A percentile compares a stretch with the other conserved stretches of the same genome.
Evolutionary conservation across 805 yeast genomes (phyloP).

Genomic region (Nakazawaea laoshanensis): DNA sequence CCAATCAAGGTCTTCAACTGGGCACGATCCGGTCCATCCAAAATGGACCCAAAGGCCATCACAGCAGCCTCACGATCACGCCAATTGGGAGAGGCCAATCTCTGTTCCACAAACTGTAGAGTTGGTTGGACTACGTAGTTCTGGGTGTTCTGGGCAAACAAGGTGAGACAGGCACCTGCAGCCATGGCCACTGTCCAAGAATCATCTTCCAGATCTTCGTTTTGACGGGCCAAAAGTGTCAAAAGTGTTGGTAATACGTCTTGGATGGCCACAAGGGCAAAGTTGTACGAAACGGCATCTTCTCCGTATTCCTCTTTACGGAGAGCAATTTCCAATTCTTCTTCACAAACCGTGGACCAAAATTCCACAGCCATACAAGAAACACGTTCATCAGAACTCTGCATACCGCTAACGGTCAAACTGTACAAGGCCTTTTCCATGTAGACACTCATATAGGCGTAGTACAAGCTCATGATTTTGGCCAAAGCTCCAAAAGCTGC

Average conservation of each 20-base stretch:
- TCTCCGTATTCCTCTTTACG: slow-evolving; percentile 57
- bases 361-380: slow-evolving; percentile 98
- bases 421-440: slow-evolving; percentile 96
- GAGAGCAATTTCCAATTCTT: slow-evolving; percentile 73
- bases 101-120: slow-evolving; percentile 71
- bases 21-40: slow-evolving; percentile 85
- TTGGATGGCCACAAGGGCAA: slow-evolving; percentile 75
- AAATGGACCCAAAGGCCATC: slow-evolving; percentile 96
- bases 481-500: slow-evolving; percentile 95
- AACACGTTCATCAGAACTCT: slow-evolving; percentile 71
- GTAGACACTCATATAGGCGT: slow-evolving; percentile 82
- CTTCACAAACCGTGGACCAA: slow-evolving; percentile 99
- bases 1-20: slow-evolving; percentile 60
- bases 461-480: slow-evolving; percentile 83
- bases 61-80: slow-evolving; percentile 93
- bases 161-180: slow-evolving; percentile 93
- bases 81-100: slow-evolving; percentile 62
- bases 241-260: slow-evolving; percentile 87
- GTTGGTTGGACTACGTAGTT: slow-evolving; percentile 82
- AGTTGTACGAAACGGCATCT: slow-evolving; percentile 56
- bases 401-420: slow-evolving; percentile 88
- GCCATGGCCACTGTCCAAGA: slow-evolving; percentile 99
- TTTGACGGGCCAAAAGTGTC: slow-evolving; percentile 73
- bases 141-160: slow-evolving; percentile 87
- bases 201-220: slow-evolving; percentile 90